These are phyloP conservation scores for barley (Hordeum vulgare) DNA, from an alignment of 176 grass and related monocot species.

Conservation along the genomic window MorexV3_pseudomolecules_assembly NC_058523.1:113515807-113516306, in stretches of 20 bases:
- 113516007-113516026: neutral
- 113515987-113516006: too few relatives aligned
- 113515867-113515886: too few relatives aligned
- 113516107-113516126: neutral
- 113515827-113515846: too few relatives aligned
- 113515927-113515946: too few relatives aligned
- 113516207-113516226: neutral
- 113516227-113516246: neutral
- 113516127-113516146: neutral
- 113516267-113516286: neutral
- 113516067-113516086: neutral
- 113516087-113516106: neutral
- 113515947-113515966: too few relatives aligned
- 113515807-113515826: too few relatives aligned
- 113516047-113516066: neutral
- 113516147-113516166: neutral
- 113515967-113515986: too few relatives aligned
- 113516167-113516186: neutral
- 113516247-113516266: neutral
- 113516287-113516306: neutral
- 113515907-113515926: too few relatives aligned
- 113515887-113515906: too few relatives aligned
- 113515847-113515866: too few relatives aligned
- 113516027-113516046: neutral
- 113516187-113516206: neutral